phyloP scores from a whole-genome alignment of 1,284 basidiomycete genomes.

The Tetrapyrgos nigripes region DNA sequence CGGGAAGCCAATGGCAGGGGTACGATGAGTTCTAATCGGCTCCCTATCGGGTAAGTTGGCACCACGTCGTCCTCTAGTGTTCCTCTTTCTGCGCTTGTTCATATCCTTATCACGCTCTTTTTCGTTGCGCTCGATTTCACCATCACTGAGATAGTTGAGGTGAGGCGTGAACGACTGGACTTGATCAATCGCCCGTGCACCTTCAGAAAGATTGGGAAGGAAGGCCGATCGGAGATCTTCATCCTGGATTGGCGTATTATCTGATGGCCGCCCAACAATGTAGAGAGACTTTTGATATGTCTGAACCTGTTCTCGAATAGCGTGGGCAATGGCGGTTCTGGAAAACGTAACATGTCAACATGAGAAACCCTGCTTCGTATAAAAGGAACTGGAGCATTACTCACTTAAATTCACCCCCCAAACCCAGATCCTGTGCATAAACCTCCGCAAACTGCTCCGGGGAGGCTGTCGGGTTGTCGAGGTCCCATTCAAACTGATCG shows the following conservation, averaged over 20 bases:
- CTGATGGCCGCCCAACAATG: slow-evolving; percentile 87
- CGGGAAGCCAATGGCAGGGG: slow-evolving; percentile 84
- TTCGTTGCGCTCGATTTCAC: slow-evolving; percentile 89
- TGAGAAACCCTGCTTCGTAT: neutral
- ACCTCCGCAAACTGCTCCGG: slow-evolving; percentile 94
- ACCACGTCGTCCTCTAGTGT: slow-evolving; percentile 89
- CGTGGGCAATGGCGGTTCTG: slow-evolving; percentile 94
- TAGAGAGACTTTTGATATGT: slow-evolving; percentile 93
- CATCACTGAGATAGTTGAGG: slow-evolving; percentile 88
- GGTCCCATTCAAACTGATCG: slow-evolving; percentile 99
- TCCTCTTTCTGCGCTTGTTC: slow-evolving; percentile 84
- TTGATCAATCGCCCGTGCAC: slow-evolving; percentile 76
- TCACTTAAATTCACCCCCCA: slow-evolving; percentile 92
- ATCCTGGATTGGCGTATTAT: slow-evolving; percentile 83
- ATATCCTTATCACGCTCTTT: slow-evolving; percentile 94
- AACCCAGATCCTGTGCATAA: slow-evolving; percentile 88
- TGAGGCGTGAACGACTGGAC: slow-evolving; percentile 86
- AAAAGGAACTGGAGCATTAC: slow-evolving; percentile 31
- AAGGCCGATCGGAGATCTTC: slow-evolving; percentile 93
- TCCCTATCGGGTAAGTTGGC: slow-evolving; percentile 93
- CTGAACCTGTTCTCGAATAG: slow-evolving; percentile 95
- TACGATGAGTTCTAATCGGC: slow-evolving; percentile 90
- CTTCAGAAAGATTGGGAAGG: slow-evolving; percentile 78
- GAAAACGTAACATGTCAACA: neutral
- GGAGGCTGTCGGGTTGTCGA: slow-evolving; percentile 79